Base-by-base conservation (phyloP, 495 filamentous ascomycete species). In the Chaetomium fimeti region DNA sequence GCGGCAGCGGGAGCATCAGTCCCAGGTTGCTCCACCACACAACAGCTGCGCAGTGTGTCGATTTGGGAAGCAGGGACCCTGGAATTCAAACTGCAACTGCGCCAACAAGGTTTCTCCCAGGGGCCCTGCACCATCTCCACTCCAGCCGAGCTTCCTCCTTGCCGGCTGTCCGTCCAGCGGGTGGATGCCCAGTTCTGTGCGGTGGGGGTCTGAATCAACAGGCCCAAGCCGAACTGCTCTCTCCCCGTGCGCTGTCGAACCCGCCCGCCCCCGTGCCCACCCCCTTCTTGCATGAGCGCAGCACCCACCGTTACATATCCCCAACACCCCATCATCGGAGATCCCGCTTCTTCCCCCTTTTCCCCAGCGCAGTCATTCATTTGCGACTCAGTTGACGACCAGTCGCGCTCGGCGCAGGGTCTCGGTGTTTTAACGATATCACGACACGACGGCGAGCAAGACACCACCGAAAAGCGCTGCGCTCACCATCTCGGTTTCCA, bases 371-470 rank as follows among this genome's bases (percentile, higher is more conserved):
- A 72, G 71, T 76, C 75, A 70, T 65, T 74, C 71, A 36, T 75
- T 75, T 72, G 64, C 66, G 69, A 71, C 69, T 66, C 55, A 58
- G 61, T 67, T 62, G 48, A 69, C 66, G 62, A 65, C 68, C 66
- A 66, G 72, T 70, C 68, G 71, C 71, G 63, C 68, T 69, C 71
- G 72, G 72, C 72, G 72, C 69, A 70, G 51, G 70, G 65, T 71
- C 64, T 53, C 58, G 63, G 64, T 64, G 55, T 36, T 55, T 56
- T 40, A 57, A 48, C 57, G 42, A 62, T 58, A 63, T 52, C n/a
- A 65, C 61, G 51, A 64, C 61, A 48, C 27, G 59, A 62, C 52
- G 52, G 28, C 48, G 54, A 47, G 24, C 32, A 60, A 42, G 48
- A 61, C 57, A 29, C 45, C 54, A 42, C 55, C 55, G 45, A 52